phyloP scores from a whole-genome alignment of 306 rosid species.

The Cicer pinnatifidum region DNA sequence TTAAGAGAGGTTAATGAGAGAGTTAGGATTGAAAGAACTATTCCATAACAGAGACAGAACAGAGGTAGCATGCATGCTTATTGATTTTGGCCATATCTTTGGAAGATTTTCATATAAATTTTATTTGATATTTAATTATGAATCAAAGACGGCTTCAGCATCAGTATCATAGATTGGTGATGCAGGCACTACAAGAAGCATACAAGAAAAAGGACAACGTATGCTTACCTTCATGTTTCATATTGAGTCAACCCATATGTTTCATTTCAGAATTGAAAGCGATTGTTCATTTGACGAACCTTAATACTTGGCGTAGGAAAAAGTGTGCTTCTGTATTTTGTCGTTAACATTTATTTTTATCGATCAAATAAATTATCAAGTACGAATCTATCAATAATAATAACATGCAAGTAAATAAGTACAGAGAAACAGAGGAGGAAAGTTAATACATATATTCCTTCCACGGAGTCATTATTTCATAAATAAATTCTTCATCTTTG shows the following conservation, averaged over 20 bases:
- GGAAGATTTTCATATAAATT: constrained; percentile 19
- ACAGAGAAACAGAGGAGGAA: no score
- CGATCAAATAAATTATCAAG: constrained; percentile 14
- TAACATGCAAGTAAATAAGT: neutral
- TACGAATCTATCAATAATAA: constrained; percentile 30
- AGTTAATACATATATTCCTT: no score
- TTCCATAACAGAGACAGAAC: constrained; percentile 38
- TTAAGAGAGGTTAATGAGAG: constrained; percentile 3
- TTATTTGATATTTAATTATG: neutral
- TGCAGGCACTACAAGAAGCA: constrained; percentile 29
- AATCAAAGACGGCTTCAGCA: constrained; percentile 33
- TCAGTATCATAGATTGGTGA: constrained; percentile 35
- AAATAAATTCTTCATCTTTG: no score
- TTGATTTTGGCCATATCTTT: constrained; percentile 18
- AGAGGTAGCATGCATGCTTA: constrained; percentile 41
- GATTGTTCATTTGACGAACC: constrained; percentile 62
- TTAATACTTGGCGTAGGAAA: constrained; percentile 43
- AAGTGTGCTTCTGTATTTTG: constrained; percentile 49
- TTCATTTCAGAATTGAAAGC: constrained; percentile 50
- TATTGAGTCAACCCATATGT: constrained; percentile 44
- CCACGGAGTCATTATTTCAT: no score
- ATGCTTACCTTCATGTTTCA: no score
- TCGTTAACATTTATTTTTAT: constrained; percentile 47
- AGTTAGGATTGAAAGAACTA: constrained; percentile 5
- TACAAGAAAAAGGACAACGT: constrained; percentile 6